Conservation (phyloP, 2,329 filamentous ascomycete genomes). For the Emmonsia crescens region DNA sequence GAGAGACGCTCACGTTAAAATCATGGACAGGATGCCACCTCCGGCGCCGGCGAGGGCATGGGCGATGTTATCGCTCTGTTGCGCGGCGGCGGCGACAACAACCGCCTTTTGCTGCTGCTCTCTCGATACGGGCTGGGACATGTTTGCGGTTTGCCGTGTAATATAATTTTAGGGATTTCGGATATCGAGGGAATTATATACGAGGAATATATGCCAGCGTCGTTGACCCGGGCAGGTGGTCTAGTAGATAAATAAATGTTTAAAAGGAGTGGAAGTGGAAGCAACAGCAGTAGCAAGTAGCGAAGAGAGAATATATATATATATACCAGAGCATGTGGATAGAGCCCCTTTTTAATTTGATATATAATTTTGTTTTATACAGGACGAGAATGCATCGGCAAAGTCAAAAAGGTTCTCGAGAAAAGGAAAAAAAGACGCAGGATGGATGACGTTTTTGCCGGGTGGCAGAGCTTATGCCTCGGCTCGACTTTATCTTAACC, state of each 20-base stretch:
- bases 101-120: constrained; percentile 27
- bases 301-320: not conserved
- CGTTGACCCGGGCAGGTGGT: not conserved
- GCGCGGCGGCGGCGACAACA: constrained; percentile 52
- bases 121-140: constrained; percentile 30
- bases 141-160: constrained; percentile 12
- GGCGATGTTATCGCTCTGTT: constrained; percentile 92
- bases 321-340: not conserved
- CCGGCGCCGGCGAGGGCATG: constrained; percentile 89
- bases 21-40: constrained; percentile 89
- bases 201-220: not conserved
- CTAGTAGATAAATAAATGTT: not conserved
- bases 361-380: not conserved
- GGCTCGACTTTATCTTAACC: too few relatives aligned
- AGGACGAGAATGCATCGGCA: constrained; percentile 11
- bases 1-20: constrained; percentile 60
- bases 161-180: not conserved
- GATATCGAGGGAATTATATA: not conserved
- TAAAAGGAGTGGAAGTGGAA: not conserved
- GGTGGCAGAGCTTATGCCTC: constrained; percentile 3
- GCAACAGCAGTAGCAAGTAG: not conserved
- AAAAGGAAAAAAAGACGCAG: too few relatives aligned
- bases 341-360: not conserved
- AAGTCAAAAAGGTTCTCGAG: not conserved
- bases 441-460: constrained; percentile 7